Percentiles rank a stretch among this genome's conserved stretches.
Evolutionary conservation across 768 basidiomycete genomes (phyloP).

Genomic region (Amanita subjunquillea): DNA sequence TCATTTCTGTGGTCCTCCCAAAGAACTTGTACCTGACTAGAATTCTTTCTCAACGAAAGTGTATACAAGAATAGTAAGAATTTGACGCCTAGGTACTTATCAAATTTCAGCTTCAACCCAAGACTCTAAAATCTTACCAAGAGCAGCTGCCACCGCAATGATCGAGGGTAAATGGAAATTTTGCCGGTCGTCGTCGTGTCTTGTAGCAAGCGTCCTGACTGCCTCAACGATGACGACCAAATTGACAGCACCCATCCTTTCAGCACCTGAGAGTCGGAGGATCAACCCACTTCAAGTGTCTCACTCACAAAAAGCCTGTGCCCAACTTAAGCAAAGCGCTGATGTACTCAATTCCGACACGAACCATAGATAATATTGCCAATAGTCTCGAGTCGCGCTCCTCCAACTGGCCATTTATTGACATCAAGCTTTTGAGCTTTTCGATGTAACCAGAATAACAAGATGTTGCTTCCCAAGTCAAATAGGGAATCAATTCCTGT

Average conservation of each 20-base stretch:
- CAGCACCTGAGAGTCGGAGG: slow-evolving; percentile 15
- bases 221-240: slow-evolving; percentile 88
- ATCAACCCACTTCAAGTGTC: slow-evolving; percentile 13
- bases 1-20: slow-evolving; percentile 98
- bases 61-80: slow-evolving; percentile 84
- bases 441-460: slow-evolving; percentile 72
- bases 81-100: slow-evolving; percentile 54
- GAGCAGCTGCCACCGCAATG: slow-evolving; percentile 71
- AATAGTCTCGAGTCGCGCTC: slow-evolving; percentile 82
- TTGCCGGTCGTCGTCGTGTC: slow-evolving; percentile 39
- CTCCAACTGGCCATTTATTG: slow-evolving; percentile 89
- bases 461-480: slow-evolving; percentile 74
- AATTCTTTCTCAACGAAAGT: slow-evolving; percentile 62
- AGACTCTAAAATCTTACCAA: slow-evolving; percentile 37
- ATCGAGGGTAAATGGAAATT: slow-evolving; percentile 75
- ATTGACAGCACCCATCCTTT: slow-evolving; percentile 87
- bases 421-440: slow-evolving; percentile 62
- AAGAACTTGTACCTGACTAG: slow-evolving; percentile 88
- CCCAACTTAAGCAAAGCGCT: not conserved
- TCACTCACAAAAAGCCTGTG: slow-evolving; percentile 37
- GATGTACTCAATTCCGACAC: not conserved
- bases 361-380: slow-evolving; percentile 81
- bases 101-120: slow-evolving; percentile 3
- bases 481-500: slow-evolving; percentile 85
- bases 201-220: slow-evolving; percentile 55